Base-by-base conservation (phyloP, 148 eudicot species). In the Rhododendron ovatum region DNA sequence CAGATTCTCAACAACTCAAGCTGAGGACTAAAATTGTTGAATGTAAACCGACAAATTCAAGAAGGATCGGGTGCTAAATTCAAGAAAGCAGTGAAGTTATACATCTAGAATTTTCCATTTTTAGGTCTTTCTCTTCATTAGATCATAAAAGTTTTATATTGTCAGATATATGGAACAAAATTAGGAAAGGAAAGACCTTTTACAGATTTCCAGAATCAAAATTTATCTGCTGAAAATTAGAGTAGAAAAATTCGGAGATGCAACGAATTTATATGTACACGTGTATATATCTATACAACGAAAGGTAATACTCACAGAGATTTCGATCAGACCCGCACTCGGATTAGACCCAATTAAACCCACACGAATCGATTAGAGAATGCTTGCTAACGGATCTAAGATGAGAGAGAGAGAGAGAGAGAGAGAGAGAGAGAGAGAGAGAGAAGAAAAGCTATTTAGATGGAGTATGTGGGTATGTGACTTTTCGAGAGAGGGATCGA, bases 241-340 rank as follows among this genome's bases (percentile, higher is more conserved):
- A 50, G 1, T 24, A n/a, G 30, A 28, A 79, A 85, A 61, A 41
- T 45, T 78, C 61, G 5, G 59, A 78, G 3, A 3, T 33, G 41
- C 33, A 45, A 41, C 55, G 37, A 61, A 18, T 12, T 15, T 13
- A 6, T 39, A n/a, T 0, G 39, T 71, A 71, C 39, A 71, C 39
- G 76, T 33, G 41, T 14, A 71, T 14, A 71, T 33, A n/a, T n/a
- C 73, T 11, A 63, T 7, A 85, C n/a, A 79, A 37, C 43, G 45
- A 63, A 79, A 45, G 12, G 69, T 61, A 79, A 85, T 43, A 78
- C 83, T 63, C 26, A 79, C 87, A 61, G 30, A 63, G 67, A 63
- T 39, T 10, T 28, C 77, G 69, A 61, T 9, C 59, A 79, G 83
- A 57, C 5, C 5, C 26, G 6, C 26, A 18, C 75, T 85, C 50